Percentiles rank a stretch among this genome's conserved stretches.
Conservation (phyloP, 2,329 filamentous ascomycete genomes). For the Neopestalotiopsis sp. region DNA sequence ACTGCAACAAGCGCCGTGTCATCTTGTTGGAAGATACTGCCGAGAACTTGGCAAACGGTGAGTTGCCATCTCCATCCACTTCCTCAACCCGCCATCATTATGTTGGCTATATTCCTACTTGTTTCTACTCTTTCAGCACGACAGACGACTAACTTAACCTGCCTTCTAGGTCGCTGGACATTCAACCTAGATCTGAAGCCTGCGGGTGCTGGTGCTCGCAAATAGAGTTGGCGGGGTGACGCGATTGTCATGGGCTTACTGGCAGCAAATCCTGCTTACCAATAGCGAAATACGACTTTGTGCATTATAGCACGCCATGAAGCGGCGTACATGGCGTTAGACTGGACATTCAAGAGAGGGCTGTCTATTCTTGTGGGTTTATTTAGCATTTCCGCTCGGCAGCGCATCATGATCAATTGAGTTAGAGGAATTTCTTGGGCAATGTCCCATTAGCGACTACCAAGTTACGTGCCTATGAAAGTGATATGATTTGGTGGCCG, state of each 20-base stretch:
- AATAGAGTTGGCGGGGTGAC: conserved; percentile 8
- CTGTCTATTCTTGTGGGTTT: neutral
- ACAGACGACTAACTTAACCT: neutral
- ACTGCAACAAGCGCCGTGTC: conserved; percentile 90
- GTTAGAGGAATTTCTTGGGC: conserved; percentile 7
- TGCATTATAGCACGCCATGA: neutral
- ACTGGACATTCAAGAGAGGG: neutral
- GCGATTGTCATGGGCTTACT: neutral
- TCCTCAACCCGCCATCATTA: no score
- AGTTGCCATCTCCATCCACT: conserved; percentile 35
- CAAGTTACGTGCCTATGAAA: neutral
- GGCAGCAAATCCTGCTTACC: neutral
- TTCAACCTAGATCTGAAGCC: conserved; percentile 38
- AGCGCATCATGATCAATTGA: conserved; percentile 2
- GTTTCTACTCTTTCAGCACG: neutral
- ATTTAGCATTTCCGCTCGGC: conserved; percentile 14
- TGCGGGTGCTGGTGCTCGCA: neutral
- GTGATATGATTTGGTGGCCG: no score
- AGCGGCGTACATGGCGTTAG: conserved; percentile 12
- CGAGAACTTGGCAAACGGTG: conserved; percentile 87
- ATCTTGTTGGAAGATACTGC: conserved; percentile 93
- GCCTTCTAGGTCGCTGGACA: conserved; percentile 33
- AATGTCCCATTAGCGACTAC: neutral
- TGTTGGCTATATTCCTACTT: no score
- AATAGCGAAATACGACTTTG: neutral